These are phyloP conservation scores for Apostasia shenzhenica DNA, from an alignment of 106 monocot genomes.

Conservation along the genomic window DNA sequence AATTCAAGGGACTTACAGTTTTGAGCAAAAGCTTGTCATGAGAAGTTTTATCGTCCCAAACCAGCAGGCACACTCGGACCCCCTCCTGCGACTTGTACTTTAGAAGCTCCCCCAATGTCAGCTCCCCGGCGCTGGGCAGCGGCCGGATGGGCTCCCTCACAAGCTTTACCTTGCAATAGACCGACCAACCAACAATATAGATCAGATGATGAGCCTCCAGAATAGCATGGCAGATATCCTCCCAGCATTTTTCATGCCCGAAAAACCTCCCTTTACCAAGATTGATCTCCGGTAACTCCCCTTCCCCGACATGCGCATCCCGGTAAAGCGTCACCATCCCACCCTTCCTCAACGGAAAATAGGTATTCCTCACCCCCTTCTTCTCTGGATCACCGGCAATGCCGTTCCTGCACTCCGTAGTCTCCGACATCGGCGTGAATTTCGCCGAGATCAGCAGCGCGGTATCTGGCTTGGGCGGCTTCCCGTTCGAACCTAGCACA, in stretches of 20 bases:
- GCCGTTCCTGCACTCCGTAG: constrained; percentile 22
- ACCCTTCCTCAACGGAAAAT: constrained; percentile 46
- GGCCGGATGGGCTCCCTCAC: constrained; percentile 45
- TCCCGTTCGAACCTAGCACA: constrained; percentile 24
- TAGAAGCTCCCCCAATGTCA: constrained; percentile 57
- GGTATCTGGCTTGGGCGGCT: constrained; percentile 38
- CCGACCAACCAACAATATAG: constrained; percentile 68
- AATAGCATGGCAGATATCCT: constrained; percentile 77
- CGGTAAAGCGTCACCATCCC: constrained; percentile 60
- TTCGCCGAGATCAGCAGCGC: constrained; percentile 32
- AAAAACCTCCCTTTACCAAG: constrained; percentile 35
- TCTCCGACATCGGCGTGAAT: constrained; percentile 22
- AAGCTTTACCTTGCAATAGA: constrained; percentile 50
- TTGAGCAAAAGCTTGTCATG: constrained; percentile 44
- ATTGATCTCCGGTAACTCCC: constrained; percentile 46
- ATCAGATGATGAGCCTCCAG: constrained; percentile 74
- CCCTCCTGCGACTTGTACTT: constrained; percentile 85
- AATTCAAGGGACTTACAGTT: constrained; percentile 23
- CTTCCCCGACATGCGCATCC: constrained; percentile 59
- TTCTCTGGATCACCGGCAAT: constrained; percentile 36
- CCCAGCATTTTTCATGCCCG: constrained; percentile 54
- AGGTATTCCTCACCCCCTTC: constrained; percentile 24
- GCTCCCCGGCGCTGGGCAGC: constrained; percentile 14
- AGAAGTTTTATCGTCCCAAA: constrained; percentile 77
- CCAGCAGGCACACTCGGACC: constrained; percentile 58